phyloP scores from a whole-genome alignment of 2,329 filamentous ascomycete species.

The Eurotiales sp. region DNA sequence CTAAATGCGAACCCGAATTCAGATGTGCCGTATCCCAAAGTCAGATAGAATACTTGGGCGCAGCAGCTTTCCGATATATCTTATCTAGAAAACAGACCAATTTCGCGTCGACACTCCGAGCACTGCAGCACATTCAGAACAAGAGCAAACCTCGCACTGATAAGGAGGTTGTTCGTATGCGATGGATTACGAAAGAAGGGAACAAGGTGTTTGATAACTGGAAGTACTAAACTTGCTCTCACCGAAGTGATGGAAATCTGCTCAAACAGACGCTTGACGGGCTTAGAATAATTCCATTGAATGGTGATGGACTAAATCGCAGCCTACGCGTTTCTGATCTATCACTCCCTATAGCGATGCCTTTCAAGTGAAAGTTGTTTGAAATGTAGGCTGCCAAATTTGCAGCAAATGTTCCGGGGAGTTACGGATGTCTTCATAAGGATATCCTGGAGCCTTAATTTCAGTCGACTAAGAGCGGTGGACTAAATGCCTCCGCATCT shows the following conservation, averaged over 20 bases:
- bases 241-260: too few species aligned
- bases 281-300: too few species aligned
- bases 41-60: slow-evolving; percentile 63
- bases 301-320: too few species aligned
- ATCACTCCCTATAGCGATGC: too few species aligned
- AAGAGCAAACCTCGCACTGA: slow-evolving; percentile 36
- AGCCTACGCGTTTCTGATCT: too few species aligned
- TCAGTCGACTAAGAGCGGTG: too few species aligned
- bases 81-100: slow-evolving; percentile 68
- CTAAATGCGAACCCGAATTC: slow-evolving; percentile 29
- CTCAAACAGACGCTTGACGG: neutral
- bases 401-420: too few species aligned
- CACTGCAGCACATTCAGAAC: slow-evolving; percentile 56
- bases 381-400: too few species aligned
- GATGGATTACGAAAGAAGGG: slow-evolving; percentile 31
- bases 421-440: too few species aligned
- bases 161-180: slow-evolving; percentile 30
- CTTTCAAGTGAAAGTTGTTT: too few species aligned
- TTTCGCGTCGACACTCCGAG: slow-evolving; percentile 61
- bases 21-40: slow-evolving; percentile 57
- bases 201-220: slow-evolving; percentile 34
- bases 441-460: too few species aligned
- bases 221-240: slow-evolving; percentile 34
- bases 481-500: too few species aligned
- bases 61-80: slow-evolving; percentile 65